Evolutionary conservation across 1,284 basidiomycete species (phyloP).

Genomic region (Termitomyces sp.): DNA sequence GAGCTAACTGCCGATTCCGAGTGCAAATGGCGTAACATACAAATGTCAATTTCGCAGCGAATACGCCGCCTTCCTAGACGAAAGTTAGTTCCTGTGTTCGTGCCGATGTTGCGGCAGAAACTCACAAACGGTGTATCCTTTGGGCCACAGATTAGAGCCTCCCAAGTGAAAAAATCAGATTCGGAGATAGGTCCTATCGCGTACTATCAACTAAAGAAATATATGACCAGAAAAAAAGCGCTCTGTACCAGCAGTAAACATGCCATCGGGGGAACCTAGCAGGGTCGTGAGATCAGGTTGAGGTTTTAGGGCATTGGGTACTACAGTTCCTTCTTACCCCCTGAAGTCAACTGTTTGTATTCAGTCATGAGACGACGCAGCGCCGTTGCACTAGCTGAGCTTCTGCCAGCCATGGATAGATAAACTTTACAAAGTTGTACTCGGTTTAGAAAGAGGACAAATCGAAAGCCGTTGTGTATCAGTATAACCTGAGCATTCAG

Average conservation of each 20-base stretch:
- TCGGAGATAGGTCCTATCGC: conserved; percentile 80
- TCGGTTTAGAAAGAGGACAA: conserved; percentile 1
- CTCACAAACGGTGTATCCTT: conserved; percentile 95
- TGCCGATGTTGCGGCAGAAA: neutral
- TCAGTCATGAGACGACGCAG: conserved; percentile 86
- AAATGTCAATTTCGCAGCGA: conserved; percentile 89
- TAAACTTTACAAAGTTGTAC: neutral
- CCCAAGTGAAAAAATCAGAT: conserved; percentile 97
- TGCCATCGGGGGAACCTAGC: conserved; percentile 79
- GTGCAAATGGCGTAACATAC: conserved; percentile 46
- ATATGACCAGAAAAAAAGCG: conserved; percentile 10
- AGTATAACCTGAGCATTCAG: neutral
- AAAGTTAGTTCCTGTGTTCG: conserved; percentile 7
- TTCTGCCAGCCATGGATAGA: conserved; percentile 38
- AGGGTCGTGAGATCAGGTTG: conserved; percentile 9
- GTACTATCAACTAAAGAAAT: conserved; percentile 4
- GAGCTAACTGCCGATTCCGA: conserved; percentile 5
- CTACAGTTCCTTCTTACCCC: conserved; percentile 32
- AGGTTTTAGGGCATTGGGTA: neutral
- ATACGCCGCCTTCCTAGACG: conserved; percentile 89
- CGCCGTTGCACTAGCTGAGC: conserved; percentile 56
- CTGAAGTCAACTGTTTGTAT: conserved; percentile 78
- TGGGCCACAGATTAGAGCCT: conserved; percentile 93
- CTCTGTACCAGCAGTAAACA: conserved; percentile 82
- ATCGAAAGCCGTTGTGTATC: neutral